These are phyloP conservation scores for Acacia melanoxylon DNA, from an alignment of 306 rosid species.

Conservation along the genomic window DNA sequence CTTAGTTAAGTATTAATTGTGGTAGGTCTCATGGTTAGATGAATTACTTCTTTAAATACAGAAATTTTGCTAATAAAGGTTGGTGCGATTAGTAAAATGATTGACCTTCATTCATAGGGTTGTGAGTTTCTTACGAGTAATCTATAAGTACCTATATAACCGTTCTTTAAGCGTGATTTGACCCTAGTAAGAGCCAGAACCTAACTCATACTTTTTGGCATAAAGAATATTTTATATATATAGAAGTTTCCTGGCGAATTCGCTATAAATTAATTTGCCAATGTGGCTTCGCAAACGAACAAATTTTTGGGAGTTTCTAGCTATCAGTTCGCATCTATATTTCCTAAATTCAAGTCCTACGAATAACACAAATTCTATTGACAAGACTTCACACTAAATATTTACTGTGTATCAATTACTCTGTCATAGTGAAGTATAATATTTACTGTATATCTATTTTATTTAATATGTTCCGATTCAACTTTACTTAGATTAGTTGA, in stretches of 20 bases:
- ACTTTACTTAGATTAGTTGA: not conserved
- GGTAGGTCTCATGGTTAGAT: too few species aligned
- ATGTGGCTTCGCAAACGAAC: not conserved
- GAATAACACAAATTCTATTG: not conserved
- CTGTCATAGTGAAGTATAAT: too few species aligned
- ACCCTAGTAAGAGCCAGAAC: accelerated
- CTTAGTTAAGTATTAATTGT: too few species aligned
- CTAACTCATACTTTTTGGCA: too few species aligned
- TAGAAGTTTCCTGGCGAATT: not conserved
- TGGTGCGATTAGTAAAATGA: accelerated
- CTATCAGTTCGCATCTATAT: not conserved
- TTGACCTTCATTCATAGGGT: accelerated
- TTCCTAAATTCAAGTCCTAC: not conserved
- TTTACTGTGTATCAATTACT: too few species aligned
- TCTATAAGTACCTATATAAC: too few species aligned
- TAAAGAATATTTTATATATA: too few species aligned
- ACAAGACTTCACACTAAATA: not conserved
- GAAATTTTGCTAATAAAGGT: too few species aligned
- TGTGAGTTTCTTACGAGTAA: too few species aligned
- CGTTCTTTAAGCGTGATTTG: accelerated
- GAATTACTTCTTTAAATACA: too few species aligned
- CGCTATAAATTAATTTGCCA: not conserved
- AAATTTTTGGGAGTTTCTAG: not conserved
- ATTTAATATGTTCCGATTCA: not conserved
- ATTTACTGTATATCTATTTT: too few species aligned